These are phyloP conservation scores for Linaria vulgaris DNA, from an alignment of 257 asterid species.

Conservation along the genomic window DNA sequence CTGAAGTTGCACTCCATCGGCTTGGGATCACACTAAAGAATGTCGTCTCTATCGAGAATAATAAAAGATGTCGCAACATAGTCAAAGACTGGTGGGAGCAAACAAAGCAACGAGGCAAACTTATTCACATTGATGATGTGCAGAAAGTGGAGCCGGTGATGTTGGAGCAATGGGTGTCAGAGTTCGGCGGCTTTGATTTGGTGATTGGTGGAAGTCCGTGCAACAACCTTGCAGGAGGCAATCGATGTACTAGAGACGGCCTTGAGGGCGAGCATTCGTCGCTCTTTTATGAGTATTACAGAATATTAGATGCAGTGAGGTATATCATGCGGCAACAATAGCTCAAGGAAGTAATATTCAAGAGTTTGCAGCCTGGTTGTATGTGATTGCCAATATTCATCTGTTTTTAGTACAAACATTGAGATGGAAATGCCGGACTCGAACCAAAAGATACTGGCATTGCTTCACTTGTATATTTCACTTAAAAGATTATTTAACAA, in stretches of 20 bases:
- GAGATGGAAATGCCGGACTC: no score
- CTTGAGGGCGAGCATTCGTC: constrained; percentile 67
- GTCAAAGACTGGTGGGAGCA: constrained; percentile 94
- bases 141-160: constrained; percentile 35
- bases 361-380: no score
- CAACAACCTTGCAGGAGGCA: constrained; percentile 74
- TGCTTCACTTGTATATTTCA: no score
- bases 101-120: constrained; percentile 57
- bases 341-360: no score
- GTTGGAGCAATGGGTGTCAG: constrained; percentile 35
- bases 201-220: constrained; percentile 83
- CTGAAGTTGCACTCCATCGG: constrained; percentile 87
- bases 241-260: constrained; percentile 73
- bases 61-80: constrained; percentile 65
- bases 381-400: no score
- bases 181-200: constrained; percentile 50
- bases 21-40: constrained; percentile 63
- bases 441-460: no score
- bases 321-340: neutral
- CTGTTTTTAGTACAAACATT: no score
- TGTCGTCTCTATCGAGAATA: constrained; percentile 71
- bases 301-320: constrained; percentile 20
- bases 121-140: constrained; percentile 61
- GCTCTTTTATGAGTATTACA: constrained; percentile 57
- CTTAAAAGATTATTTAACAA: no score